Base-by-base conservation (phyloP, 2,329 filamentous ascomycete genomes). In the Aspergillus pseudotamarii region DNA sequence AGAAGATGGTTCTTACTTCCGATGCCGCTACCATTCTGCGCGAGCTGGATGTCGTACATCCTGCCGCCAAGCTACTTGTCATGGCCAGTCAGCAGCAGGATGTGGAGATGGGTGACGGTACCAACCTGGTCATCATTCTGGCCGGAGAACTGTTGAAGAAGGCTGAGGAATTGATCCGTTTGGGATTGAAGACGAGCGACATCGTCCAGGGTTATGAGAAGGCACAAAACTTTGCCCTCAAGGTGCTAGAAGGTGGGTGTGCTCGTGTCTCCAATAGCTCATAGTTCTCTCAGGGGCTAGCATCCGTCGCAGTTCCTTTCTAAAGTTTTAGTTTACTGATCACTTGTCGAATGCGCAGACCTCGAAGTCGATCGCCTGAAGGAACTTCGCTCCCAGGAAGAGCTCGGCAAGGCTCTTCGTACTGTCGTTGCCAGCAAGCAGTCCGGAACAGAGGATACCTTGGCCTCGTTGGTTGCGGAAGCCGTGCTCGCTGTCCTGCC, bases 71-170 rank as follows among this genome's bases (percentile, higher is more conserved):
- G 84, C 86, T 99, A 68, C 84, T 99, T 59, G 95, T 99, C 72
- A 99, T 99, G 96, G 94, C 95, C 65, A 94, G 91, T 79, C 95
- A 99, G 81, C 95, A 99, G 83, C 96, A 99, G 82, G 96, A 99
- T 80, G 89, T 94, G 48, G 95, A 99, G 87, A 97, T 99, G 92
- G 95, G 95, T 63, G 96, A 99, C 82, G 95, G 92, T 61, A 99
- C 95, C 63, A 99, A 99, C 81, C 82, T 99, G 78, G 95, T 99
- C 73, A 98, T 99, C 75, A 86, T 99, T 60, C 84, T 99, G 66
- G 95, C 95, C 6, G 95, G 96, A 68, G 95, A 99, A 84, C 84
- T 99, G 74, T 84, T 99, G 72, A 93, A 92, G 83, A 98, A 99
- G 84, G 96, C 96, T 12, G 95, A 99, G 84, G 94, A 98, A 80